Percentiles rank a stretch among this genome's conserved stretches.
Conservation (phyloP, 345 rosid genomes). For the Pugionium dolabratum region DNA sequence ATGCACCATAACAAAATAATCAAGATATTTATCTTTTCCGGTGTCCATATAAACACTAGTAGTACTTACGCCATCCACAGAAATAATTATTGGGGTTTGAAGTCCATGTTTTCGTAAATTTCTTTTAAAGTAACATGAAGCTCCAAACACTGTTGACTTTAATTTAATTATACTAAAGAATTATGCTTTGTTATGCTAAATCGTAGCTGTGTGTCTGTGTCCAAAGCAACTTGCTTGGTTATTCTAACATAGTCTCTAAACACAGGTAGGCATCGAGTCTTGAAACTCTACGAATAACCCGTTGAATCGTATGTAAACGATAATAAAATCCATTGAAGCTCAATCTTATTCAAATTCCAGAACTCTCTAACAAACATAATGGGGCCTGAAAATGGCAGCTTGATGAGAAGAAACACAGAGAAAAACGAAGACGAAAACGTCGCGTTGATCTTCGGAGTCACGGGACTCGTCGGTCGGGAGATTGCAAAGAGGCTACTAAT, state of each 20-base stretch:
- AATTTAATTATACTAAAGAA: neutral
- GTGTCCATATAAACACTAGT: too few relatives aligned
- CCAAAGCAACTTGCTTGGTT: conserved; percentile 30
- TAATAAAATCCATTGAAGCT: neutral
- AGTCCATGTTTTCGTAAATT: neutral
- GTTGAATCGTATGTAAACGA: conserved; percentile 9
- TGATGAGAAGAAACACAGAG: conserved; percentile 4
- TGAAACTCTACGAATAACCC: conserved; percentile 28
- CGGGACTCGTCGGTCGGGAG: conserved; percentile 88
- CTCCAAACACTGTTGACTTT: conserved; percentile 37
- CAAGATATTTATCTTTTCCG: too few relatives aligned
- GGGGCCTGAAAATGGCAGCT: conserved; percentile 43
- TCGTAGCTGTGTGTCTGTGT: conserved; percentile 36
- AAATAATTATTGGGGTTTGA: neutral
- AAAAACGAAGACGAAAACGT: conserved; percentile 42
- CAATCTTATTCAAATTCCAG: conserved; percentile 7
- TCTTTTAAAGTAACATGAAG: conserved; percentile 4
- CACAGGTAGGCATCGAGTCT: conserved; percentile 42
- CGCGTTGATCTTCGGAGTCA: conserved; percentile 78
- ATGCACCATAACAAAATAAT: too few relatives aligned
- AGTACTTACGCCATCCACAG: neutral
- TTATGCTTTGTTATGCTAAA: conserved; percentile 30
- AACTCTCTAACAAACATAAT: conserved; percentile 30
- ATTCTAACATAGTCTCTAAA: conserved; percentile 29
- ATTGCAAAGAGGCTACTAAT: conserved; percentile 50